Percentiles rank a stretch among this genome's conserved stretches.
These are phyloP conservation scores for Ogataea thermomethanolica DNA, from an alignment of 805 yeast genomes.

Conservation along the genomic window DNA sequence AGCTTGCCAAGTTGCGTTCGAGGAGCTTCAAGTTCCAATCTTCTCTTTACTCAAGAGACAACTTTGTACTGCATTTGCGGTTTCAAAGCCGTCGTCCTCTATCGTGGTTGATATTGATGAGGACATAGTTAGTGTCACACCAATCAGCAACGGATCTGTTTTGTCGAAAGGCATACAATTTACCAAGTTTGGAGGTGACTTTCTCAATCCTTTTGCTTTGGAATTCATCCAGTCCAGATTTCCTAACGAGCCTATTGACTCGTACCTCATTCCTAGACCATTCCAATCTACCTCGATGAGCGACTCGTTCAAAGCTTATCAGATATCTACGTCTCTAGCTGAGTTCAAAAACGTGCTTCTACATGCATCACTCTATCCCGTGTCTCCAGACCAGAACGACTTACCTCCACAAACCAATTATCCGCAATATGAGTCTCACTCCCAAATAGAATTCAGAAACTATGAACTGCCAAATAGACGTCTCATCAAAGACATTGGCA, in stretches of 20 bases:
- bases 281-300: constrained; percentile 28
- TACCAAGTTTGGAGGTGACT: constrained; percentile 82
- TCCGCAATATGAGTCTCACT: constrained; percentile 31
- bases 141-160: constrained; percentile 71
- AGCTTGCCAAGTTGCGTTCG: constrained; percentile 72
- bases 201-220: constrained; percentile 61
- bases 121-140: constrained; percentile 66
- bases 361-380: constrained; percentile 28
- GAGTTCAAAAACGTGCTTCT: constrained; percentile 44
- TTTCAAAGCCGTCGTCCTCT: constrained; percentile 68
- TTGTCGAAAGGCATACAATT: constrained; percentile 61
- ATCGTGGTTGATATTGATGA: constrained; percentile 80
- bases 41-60: constrained; percentile 76
- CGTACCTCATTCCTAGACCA: constrained; percentile 33
- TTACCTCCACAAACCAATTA: constrained; percentile 33
- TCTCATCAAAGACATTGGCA: constrained; percentile 41
- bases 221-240: constrained; percentile 40
- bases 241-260: constrained; percentile 30
- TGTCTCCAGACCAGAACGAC: constrained; percentile 26
- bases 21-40: constrained; percentile 68
- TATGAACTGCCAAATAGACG: constrained; percentile 61
- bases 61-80: constrained; percentile 70
- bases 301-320: constrained; percentile 39
- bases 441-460: constrained; percentile 40
- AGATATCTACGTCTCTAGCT: constrained; percentile 38